These are phyloP conservation scores for Butyriboletus appendiculatus DNA, from an alignment of 1,284 basidiomycete species.

Conservation along the genomic window DNA sequence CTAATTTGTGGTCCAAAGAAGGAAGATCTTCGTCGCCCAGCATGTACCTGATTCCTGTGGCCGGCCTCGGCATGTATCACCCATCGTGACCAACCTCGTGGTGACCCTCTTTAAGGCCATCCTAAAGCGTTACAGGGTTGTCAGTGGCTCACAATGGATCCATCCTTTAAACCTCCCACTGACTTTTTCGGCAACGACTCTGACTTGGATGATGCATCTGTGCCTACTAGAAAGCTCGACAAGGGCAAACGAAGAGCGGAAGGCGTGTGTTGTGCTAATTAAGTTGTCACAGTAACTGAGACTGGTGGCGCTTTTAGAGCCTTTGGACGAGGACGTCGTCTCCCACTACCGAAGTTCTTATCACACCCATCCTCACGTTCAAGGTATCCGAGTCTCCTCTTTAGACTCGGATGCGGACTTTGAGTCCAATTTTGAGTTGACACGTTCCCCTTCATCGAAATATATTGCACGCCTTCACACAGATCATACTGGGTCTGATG, in stretches of 20 bases:
- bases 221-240: conserved; percentile 12
- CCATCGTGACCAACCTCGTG: conserved; percentile 10
- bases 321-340: not conserved
- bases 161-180: conserved; percentile 12
- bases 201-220: not conserved
- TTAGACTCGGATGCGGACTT: conserved; percentile 10
- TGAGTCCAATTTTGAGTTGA: conserved; percentile 4
- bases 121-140: not conserved
- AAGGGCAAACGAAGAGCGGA: conserved; percentile 27
- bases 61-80: conserved; percentile 4
- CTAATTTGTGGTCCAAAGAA: not conserved
- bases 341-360: not conserved
- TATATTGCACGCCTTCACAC: not conserved
- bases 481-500: conserved; percentile 4
- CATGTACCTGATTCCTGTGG: conserved; percentile 2
- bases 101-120: conserved; percentile 2
- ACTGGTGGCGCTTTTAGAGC: conserved; percentile 8
- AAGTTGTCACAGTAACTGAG: not conserved
- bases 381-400: not conserved
- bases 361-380: not conserved
- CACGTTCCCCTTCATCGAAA: conserved; percentile 1
- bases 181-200: conserved; percentile 11
- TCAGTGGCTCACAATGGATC: conserved; percentile 8
- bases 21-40: conserved; percentile 4
- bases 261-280: conserved; percentile 3